These are phyloP conservation scores for Ichthyophthirius multifiliis DNA, from an alignment of 169 alveolate genomes.

Conservation along the genomic window DNA sequence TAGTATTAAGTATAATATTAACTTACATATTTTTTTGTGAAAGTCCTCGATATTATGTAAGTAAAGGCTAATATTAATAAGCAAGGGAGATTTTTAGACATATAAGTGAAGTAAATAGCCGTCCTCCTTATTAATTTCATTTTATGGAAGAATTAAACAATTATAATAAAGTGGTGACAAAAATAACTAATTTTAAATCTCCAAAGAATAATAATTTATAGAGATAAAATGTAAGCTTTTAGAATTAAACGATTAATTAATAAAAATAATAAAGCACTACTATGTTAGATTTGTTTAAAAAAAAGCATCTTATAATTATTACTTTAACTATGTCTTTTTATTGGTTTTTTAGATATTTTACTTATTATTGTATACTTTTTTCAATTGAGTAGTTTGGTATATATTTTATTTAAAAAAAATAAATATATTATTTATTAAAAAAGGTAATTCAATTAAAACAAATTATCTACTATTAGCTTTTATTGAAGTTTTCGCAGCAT, in stretches of 20 bases:
- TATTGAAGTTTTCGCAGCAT: conserved; percentile 7
- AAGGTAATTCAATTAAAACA: background rate
- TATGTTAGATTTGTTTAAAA: background rate
- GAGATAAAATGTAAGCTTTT: background rate
- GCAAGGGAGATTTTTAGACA: conserved; percentile 31
- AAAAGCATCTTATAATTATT: background rate
- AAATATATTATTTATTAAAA: background rate
- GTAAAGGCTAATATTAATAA: conserved; percentile 20
- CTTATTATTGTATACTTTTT: conserved; percentile 17
- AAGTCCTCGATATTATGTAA: conserved; percentile 27
- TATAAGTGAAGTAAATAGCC: conserved; percentile 14
- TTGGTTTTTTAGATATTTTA: conserved; percentile 43
- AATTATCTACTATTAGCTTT: background rate
- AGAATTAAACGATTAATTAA: background rate
- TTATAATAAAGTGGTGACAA: background rate
- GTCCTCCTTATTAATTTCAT: conserved; percentile 40
- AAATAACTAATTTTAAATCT: background rate
- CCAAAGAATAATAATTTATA: background rate
- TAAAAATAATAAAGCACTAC: background rate
- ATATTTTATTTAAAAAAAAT: background rate
- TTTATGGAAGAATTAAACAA: conserved; percentile 34
- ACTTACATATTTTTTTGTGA: conserved; percentile 20
- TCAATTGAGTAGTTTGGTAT: background rate
- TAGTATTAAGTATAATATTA: conserved; percentile 6
- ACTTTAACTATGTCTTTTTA: background rate